phyloP scores from a whole-genome alignment of 2,329 filamentous ascomycete genomes.

The Epichloe hybrida region DNA sequence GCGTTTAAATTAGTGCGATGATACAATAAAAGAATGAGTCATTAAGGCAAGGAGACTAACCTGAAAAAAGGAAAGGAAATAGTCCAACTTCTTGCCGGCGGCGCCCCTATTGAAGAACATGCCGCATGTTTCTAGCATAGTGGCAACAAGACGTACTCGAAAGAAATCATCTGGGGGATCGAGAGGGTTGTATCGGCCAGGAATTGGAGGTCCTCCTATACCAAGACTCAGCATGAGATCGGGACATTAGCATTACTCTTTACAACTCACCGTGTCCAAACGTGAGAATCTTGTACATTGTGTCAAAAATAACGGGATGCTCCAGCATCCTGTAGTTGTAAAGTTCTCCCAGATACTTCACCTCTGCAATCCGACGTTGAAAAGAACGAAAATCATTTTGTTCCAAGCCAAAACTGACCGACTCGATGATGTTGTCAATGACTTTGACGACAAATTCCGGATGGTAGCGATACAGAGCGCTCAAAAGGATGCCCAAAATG shows the following conservation, averaged over 20 bases:
- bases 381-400: conserved; percentile 97
- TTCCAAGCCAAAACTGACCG: conserved; percentile 76
- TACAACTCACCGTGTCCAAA: conserved; percentile 60
- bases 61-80: conserved; percentile 93
- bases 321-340: conserved; percentile 98
- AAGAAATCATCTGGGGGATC: conserved; percentile 96
- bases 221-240: not conserved
- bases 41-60: conserved; percentile 21
- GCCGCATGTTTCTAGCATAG: conserved; percentile 85
- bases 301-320: conserved; percentile 88
- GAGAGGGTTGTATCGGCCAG: conserved; percentile 61
- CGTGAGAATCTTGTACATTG: conserved; percentile 84
- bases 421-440: conserved; percentile 83
- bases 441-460: conserved; percentile 82
- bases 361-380: conserved; percentile 84
- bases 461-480: conserved; percentile 82
- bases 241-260: not conserved
- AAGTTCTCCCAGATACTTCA: conserved; percentile 90
- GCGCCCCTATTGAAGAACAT: conserved; percentile 94
- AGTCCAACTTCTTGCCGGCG: conserved; percentile 93
- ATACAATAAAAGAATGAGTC: not conserved
- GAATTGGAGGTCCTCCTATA: conserved; percentile 62
- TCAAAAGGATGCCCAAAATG: conserved; percentile 77
- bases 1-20: not conserved
- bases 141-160: conserved; percentile 79